Base-by-base conservation (phyloP, 768 basidiomycete species). In the Suillus lakei region DNA sequence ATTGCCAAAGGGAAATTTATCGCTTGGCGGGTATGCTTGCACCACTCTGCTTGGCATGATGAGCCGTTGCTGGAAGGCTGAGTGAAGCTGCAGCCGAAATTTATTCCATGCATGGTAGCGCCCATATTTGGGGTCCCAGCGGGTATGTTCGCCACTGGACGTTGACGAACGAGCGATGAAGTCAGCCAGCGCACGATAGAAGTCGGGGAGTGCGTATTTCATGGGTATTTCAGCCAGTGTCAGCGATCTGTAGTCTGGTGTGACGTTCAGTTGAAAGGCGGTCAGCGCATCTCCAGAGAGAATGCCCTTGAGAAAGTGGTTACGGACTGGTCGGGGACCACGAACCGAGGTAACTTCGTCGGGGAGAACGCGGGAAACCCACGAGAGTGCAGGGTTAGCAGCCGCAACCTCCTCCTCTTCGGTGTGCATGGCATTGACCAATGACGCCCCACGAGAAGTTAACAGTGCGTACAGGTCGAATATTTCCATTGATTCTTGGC, bases 401-500 rank as follows among this genome's bases (percentile, higher is more conserved):
- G 36, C 15, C 9, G 36, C 4, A 5, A 39, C 39, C 39, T 39
- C 39, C 13, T 39, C 39, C 2, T 39, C 39, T 39, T 39, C 39
- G 6, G n/a, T 3, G 30, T 18, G n/a, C 5, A 60, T 44, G 36
- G 38, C 38, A 60, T 60, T 60, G 30, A 41, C n/a, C 28, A 60
- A 26, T n/a, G 34, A 8, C 10, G 16, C 16, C n/a, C 30, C n/a
- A 3, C 41, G 60, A 39, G 60, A 60, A 39, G n/a, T 30, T 18
- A 41, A 23, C n/a, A 60, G 16, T 23, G 60, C 26, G 9, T 38
- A 60, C 9, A 60, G 69, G 32, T 74, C 69, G 62, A 81, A 81
- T 3, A 61, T 32, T 5, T 66, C 55, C 34, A 73, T 61, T 66
- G 77, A 78, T 8, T 80, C 77, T 5, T 50, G n/a, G 1, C 72